phyloP scores from a whole-genome alignment of 2,329 filamentous ascomycete species.

The Fusarium sambucinum region DNA sequence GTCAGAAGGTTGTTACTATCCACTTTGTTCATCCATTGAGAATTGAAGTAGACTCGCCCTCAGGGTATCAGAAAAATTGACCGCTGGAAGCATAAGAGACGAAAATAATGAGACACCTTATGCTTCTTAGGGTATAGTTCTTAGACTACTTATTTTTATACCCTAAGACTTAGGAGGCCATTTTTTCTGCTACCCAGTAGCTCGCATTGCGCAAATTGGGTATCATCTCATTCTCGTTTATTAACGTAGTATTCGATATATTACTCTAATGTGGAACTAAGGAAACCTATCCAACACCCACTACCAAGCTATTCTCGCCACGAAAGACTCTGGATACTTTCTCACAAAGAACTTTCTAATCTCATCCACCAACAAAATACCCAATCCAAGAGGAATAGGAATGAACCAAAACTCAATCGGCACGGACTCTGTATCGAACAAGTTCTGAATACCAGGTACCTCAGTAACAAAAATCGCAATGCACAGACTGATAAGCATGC shows the following conservation, averaged over 20 bases:
- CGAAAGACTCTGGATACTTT: conserved; percentile 56
- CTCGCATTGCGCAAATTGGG: neutral
- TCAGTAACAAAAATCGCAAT: conserved; percentile 68
- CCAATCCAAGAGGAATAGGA: conserved; percentile 63
- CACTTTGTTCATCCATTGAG: neutral
- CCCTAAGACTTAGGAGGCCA: no score
- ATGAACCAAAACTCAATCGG: conserved; percentile 66
- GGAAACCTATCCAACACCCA: neutral
- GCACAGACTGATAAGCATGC: conserved; percentile 60
- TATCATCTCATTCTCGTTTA: neutral
- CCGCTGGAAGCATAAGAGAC: no score
- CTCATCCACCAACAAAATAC: conserved; percentile 65
- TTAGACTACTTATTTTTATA: no score
- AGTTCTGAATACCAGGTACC: conserved; percentile 60
- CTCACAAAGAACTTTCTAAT: conserved; percentile 63
- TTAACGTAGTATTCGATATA: neutral
- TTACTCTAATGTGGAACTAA: neutral
- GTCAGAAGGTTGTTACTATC: neutral
- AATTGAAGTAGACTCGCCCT: neutral
- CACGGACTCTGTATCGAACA: conserved; percentile 63
- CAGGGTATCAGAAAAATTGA: no score
- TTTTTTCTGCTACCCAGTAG: no score
- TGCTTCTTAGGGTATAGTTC: no score
- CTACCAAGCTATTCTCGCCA: conserved; percentile 65
- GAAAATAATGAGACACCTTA: no score